phyloP scores from a whole-genome alignment of 2,329 filamentous ascomycete species.

The Diaporthe nobilis region DNA sequence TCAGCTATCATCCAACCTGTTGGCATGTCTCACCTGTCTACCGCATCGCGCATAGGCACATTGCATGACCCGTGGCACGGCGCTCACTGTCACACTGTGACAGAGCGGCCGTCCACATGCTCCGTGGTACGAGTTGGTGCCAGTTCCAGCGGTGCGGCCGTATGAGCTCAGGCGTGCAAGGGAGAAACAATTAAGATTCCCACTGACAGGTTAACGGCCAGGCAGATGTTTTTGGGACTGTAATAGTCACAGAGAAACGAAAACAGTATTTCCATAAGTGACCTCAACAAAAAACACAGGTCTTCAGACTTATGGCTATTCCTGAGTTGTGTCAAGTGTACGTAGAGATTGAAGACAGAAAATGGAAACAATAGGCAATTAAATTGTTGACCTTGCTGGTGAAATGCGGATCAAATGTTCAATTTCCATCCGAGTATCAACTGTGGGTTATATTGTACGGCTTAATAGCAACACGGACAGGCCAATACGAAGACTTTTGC shows the following conservation, averaged over 20 bases:
- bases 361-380: no score
- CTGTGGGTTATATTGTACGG: not conserved
- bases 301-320: no score
- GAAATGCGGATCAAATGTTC: no score
- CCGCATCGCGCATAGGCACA: conserved; percentile 21
- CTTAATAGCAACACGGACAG: not conserved
- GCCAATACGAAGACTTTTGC: not conserved
- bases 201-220: not conserved
- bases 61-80: conserved; percentile 20
- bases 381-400: no score
- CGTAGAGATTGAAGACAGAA: no score
- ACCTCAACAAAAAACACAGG: no score
- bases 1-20: not conserved
- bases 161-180: not conserved
- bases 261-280: not conserved
- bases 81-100: conserved; percentile 25
- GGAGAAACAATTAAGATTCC: not conserved
- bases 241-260: not conserved
- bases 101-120: conserved; percentile 7
- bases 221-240: not conserved
- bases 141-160: conserved; percentile 10
- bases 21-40: conserved; percentile 11
- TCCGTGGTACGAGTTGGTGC: not conserved
- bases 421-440: not conserved
- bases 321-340: no score